Base-by-base conservation (phyloP, 345 rosid genomes). In the Sonneratia caseolaris region DNA sequence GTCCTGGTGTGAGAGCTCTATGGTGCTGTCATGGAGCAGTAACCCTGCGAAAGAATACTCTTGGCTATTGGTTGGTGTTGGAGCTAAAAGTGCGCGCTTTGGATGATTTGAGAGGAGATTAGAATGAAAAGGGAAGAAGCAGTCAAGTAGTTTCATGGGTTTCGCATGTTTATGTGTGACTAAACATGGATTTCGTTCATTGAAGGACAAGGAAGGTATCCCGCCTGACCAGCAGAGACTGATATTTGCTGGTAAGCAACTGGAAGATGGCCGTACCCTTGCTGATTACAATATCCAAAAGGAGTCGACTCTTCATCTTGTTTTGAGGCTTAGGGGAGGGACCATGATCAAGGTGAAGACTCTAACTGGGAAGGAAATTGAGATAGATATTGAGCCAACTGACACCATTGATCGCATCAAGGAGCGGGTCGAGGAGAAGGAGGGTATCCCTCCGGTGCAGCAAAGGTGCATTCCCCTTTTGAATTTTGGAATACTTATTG, bases 361-460 rank as follows among this genome's bases (percentile, higher is more conserved):
- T 15, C 97, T 92, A 15, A 94, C 99, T 0, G 99, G 99, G 2
- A 94, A 92, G 70, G 99, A 95, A 69, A 95, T 92, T 53, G 99
- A 92, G 82, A 95, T 92, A 15, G 99, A 92, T 76, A 94, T 95
- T 42, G 99, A 95, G 75, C 99, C 97, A 36, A 87, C 86, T 0
- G 99, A 95, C 75, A 92, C 97, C 27, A 92, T 95, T 64, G 97
- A 94, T 51, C 85, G 98, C 21, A 91, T 94, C 78, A 94, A 94
- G 85, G 98, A 94, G 77, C 84, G 97, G 2, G 98, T 94, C 14
- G 97, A 94, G 81, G 98, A 94, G 86, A 91, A 94, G 80, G 97
- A 94, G 82, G 98, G 98, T 73, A 94, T 94, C 73, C 98, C 99
- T 72, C 99, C 96, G 4, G 97, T 95, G 55, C 99, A 94, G 79